These are phyloP conservation scores for Periconia sp. DNA, from an alignment of 2,329 filamentous ascomycete genomes.

Conservation along the genomic window DNA sequence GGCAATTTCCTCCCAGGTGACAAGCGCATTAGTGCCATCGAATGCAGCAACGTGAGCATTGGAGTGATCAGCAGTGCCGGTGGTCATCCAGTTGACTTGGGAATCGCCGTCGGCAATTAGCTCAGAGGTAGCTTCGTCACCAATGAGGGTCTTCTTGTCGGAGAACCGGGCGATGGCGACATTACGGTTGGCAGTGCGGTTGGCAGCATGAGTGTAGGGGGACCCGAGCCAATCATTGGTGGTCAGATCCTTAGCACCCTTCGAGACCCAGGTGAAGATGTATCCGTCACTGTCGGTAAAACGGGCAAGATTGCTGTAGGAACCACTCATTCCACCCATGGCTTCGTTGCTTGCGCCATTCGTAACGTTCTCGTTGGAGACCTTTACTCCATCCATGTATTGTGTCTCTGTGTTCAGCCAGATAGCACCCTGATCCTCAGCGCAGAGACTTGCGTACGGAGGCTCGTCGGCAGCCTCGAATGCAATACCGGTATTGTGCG, in stretches of 20 bases:
- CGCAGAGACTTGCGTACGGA: constrained; percentile 65
- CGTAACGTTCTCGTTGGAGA: constrained; percentile 67
- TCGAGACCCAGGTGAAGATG: constrained; percentile 68
- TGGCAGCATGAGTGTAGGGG: constrained; percentile 59
- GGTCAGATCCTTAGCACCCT: constrained; percentile 62
- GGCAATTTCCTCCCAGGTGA: constrained; percentile 68
- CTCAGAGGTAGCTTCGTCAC: constrained; percentile 60
- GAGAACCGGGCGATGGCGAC: constrained; percentile 64
- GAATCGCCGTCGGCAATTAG: constrained; percentile 62
- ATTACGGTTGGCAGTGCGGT: constrained; percentile 65
- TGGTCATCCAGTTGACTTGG: constrained; percentile 67
- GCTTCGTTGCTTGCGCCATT: constrained; percentile 65
- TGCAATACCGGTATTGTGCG: constrained; percentile 69
- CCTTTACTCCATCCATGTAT: constrained; percentile 64
- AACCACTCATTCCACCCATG: constrained; percentile 69
- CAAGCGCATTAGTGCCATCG: constrained; percentile 58
- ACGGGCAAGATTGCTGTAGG: constrained; percentile 63
- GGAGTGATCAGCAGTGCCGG: constrained; percentile 59
- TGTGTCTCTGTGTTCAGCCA: constrained; percentile 68
- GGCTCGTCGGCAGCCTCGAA: constrained; percentile 65
- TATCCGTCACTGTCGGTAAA: constrained; percentile 60
- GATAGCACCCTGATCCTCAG: constrained; percentile 68
- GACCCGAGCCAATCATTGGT: constrained; percentile 64
- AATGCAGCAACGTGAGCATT: constrained; percentile 66
- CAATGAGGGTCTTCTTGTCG: constrained; percentile 64